Percentiles rank a stretch among this genome's conserved stretches.
These are phyloP conservation scores for Pisolithus thermaeus DNA, from an alignment of 1,284 basidiomycete genomes.

Conservation along the genomic window DNA sequence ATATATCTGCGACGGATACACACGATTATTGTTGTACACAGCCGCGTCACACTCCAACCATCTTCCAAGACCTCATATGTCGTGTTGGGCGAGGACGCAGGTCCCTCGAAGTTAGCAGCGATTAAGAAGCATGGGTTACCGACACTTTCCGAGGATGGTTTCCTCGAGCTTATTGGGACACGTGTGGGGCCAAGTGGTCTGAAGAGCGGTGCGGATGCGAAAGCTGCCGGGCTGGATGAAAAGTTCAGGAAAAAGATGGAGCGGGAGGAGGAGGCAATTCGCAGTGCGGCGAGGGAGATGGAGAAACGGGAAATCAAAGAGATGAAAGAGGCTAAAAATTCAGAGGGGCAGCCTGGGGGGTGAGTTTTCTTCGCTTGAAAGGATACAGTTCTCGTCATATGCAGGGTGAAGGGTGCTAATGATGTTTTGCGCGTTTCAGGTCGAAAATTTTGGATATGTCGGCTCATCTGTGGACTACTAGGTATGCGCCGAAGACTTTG, in stretches of 20 bases:
- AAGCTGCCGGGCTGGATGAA: conserved; percentile 51
- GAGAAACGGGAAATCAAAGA: conserved; percentile 60
- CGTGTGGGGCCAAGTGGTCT: conserved; percentile 39
- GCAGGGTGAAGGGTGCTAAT: background rate
- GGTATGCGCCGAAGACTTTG: conserved; percentile 84
- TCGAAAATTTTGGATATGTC: conserved; percentile 35
- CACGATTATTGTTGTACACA: conserved; percentile 25
- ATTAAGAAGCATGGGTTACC: conserved; percentile 77
- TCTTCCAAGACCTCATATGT: conserved; percentile 91
- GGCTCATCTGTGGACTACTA: conserved; percentile 89
- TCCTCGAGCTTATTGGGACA: conserved; percentile 77
- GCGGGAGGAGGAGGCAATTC: conserved; percentile 75
- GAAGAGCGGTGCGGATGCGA: conserved; percentile 24
- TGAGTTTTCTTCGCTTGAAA: conserved; percentile 6
- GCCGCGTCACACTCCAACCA: conserved; percentile 82
- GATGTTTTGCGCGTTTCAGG: conserved; percentile 10
- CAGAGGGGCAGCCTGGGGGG: conserved; percentile 9
- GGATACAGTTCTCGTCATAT: background rate
- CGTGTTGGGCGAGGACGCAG: conserved; percentile 84
- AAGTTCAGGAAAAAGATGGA: conserved; percentile 79
- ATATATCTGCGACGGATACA: background rate
- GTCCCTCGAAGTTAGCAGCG: conserved; percentile 79
- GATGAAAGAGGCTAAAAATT: conserved; percentile 29
- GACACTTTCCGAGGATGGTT: conserved; percentile 85
- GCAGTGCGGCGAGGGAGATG: conserved; percentile 71